Evolutionary conservation across 78 protist genomes (phyloP), one percentile per base, ranked within the genome.

Genomic region (Mantamonas sphyraenae): DNA sequence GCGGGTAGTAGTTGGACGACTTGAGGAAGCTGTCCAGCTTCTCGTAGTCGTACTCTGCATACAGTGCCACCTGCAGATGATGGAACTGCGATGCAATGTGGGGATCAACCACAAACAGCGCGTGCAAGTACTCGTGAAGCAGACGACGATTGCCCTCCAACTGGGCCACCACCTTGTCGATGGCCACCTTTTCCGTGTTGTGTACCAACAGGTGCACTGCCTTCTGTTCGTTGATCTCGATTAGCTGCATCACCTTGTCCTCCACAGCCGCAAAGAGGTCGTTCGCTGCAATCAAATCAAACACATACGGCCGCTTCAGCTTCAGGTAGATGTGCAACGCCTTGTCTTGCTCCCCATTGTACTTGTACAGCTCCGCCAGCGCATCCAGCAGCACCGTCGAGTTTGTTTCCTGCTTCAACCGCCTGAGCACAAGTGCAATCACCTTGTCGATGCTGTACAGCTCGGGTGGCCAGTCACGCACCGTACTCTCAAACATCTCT

Each of bases 41-140:
- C 28, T 4, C 26, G 2, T 65, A 64, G 51, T 78, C 88, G 53
- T 53, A 87, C 59, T 87, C 77, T 1, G 95, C 92, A 58, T 88
- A 90, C 59, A 87, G 80, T 22, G 28, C 79, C 26, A 90, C 85
- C 74, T 81, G 91, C 42, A 59, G 2, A 22, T 76, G 86, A 66
- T 90, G 95, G 66, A 57, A 84, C 12, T 80, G 69, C 50, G 59
- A 12, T 8, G 83, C 95, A 0, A 73, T 37, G 58, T 73, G 73
- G 2, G 83, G 74, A 57, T 86, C 88, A 45, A 77, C 80, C 16
- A 58, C n/a, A 47, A 82, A 84, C 20, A 90, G 79, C 16, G 74
- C 79, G 51, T 78, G 59, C 20, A 80, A 68, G 71, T 83, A 77
- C 16, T 0, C 16, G 74, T 64, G 69, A 17, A 51, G 50, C 22